Conservation (phyloP, 331 rosid genomes). For the Ulmus americana region DNA sequence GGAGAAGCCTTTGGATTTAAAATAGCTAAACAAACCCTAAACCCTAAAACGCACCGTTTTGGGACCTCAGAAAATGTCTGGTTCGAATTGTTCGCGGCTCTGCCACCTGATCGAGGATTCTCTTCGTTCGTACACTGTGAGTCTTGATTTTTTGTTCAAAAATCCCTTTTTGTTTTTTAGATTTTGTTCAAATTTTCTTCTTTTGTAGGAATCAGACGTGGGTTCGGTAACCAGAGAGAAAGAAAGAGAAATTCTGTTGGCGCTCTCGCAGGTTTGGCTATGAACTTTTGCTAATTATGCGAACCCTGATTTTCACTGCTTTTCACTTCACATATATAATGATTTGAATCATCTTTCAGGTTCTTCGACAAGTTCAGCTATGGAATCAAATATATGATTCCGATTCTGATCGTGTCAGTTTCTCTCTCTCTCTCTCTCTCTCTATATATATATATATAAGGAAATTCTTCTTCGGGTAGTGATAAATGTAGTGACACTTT, state of each 20-base stretch:
- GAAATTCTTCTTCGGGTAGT: no score
- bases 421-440: slow-evolving; percentile 5
- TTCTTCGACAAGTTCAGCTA: slow-evolving; percentile 46
- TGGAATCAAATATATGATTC: slow-evolving; percentile 39
- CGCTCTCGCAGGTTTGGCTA: slow-evolving; percentile 57
- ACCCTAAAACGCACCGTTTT: slow-evolving; percentile 20
- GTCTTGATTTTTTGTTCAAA: slow-evolving; percentile 13
- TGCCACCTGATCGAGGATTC: slow-evolving; percentile 48
- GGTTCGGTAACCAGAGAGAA: slow-evolving; percentile 36
- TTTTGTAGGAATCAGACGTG: slow-evolving; percentile 42
- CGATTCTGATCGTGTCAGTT: slow-evolving; percentile 26
- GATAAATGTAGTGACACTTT: no score
- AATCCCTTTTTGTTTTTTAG: neutral
- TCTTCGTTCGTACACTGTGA: slow-evolving; percentile 48
- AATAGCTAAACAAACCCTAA: neutral
- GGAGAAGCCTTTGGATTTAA: no score
- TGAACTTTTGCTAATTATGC: slow-evolving; percentile 2
- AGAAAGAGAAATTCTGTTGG: slow-evolving; percentile 54
- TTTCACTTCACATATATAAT: neutral
- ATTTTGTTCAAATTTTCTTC: neutral
- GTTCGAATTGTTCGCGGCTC: slow-evolving; percentile 40
- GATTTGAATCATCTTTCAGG: slow-evolving; percentile 25
- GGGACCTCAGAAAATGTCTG: slow-evolving; percentile 23
- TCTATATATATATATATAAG: no score
- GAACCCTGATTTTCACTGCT: neutral